Evolutionary conservation across 2,329 filamentous ascomycete genomes (phyloP).

Genomic region (Colletotrichum zoysiae): DNA sequence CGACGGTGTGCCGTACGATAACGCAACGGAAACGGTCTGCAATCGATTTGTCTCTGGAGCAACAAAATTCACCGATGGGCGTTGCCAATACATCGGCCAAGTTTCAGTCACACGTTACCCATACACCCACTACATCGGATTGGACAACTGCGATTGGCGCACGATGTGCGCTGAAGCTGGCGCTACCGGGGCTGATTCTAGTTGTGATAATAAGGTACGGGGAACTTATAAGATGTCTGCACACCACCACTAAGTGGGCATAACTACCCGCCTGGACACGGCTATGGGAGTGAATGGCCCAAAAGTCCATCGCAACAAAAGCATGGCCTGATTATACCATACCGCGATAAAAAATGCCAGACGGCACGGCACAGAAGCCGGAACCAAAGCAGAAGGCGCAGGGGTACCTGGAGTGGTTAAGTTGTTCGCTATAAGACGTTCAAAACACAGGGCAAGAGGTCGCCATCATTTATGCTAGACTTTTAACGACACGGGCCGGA

Average conservation of each 20-base stretch:
- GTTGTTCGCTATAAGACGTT: neutral
- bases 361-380: neutral
- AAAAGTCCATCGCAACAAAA: too few species aligned
- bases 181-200: slow-evolving; percentile 4
- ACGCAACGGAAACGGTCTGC: slow-evolving; percentile 14
- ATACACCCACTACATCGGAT: too few species aligned
- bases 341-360: neutral
- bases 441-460: too few species aligned
- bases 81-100: slow-evolving; percentile 6
- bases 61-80: neutral
- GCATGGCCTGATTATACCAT: neutral
- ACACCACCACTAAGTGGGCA: neutral
- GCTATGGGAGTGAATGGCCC: neutral
- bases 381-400: neutral
- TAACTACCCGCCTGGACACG: too few species aligned
- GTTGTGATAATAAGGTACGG: neutral
- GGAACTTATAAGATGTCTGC: too few species aligned
- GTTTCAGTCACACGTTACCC: too few species aligned
- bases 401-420: neutral
- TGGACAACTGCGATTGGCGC: slow-evolving; percentile 15
- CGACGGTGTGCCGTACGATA: slow-evolving; percentile 1
- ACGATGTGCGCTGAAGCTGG: neutral
- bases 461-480: too few species aligned
- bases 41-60: neutral
- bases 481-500: too few species aligned